Conservation (phyloP, 495 filamentous ascomycete species). For the Penicillium canescens region DNA sequence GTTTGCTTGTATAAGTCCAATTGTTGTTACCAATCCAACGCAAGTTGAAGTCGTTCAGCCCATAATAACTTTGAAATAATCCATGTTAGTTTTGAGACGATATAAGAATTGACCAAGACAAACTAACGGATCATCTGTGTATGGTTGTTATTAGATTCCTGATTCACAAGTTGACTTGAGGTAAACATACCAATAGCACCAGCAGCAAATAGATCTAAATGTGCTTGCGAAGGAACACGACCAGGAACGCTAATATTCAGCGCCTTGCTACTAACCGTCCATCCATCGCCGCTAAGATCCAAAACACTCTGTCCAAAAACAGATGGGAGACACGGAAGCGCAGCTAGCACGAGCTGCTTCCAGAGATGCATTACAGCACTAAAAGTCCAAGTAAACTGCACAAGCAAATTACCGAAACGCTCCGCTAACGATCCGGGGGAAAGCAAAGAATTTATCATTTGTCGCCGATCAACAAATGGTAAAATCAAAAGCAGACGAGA, state of each 20-base stretch:
- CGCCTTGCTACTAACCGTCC: slow-evolving; percentile 55
- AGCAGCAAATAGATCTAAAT: slow-evolving; percentile 59
- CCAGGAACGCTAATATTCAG: slow-evolving; percentile 58
- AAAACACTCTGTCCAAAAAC: slow-evolving; percentile 39
- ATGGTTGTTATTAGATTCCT: neutral
- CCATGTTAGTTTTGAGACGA: slow-evolving; percentile 4
- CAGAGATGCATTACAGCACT: slow-evolving; percentile 19
- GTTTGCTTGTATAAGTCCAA: slow-evolving; percentile 64
- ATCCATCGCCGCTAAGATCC: slow-evolving; percentile 52
- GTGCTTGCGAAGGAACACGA: slow-evolving; percentile 61
- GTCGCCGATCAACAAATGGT: neutral
- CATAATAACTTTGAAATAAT: slow-evolving; percentile 38
- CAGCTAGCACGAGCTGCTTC: slow-evolving; percentile 13
- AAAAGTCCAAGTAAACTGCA: neutral
- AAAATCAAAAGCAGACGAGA: neutral
- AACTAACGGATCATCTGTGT: slow-evolving; percentile 51
- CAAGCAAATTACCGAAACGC: neutral
- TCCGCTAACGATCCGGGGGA: too few species aligned
- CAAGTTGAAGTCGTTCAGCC: slow-evolving; percentile 61
- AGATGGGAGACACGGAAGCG: slow-evolving; percentile 14
- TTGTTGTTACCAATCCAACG: slow-evolving; percentile 61
- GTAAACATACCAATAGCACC: slow-evolving; percentile 41
- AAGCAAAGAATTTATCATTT: neutral
- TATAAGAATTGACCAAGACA: neutral
- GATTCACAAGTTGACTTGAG: neutral